Evolutionary conservation across 192 early-diverging fungal species (phyloP).

Genomic region (Entomortierella chlamydospora): DNA sequence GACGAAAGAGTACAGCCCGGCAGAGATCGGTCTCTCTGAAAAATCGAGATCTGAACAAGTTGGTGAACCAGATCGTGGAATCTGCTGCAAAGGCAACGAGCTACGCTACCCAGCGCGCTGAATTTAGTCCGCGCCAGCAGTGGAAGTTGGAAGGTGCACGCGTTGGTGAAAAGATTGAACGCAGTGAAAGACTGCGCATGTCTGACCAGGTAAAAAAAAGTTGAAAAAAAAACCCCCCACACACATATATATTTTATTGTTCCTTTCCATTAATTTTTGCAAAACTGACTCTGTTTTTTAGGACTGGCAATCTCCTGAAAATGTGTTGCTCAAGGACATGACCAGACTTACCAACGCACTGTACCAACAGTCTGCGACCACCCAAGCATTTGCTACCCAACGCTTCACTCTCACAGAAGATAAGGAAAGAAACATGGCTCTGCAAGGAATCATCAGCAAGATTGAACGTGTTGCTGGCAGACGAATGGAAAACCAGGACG

Average conservation of each 20-base stretch:
- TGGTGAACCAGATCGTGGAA: constrained; percentile 63
- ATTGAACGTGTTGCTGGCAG: constrained; percentile 56
- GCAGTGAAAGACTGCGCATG: constrained; percentile 55
- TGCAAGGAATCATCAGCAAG: constrained; percentile 58
- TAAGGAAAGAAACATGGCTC: constrained; percentile 59
- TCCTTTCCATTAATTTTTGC: not conserved
- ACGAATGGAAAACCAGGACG: constrained; percentile 62
- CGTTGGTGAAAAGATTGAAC: constrained; percentile 55
- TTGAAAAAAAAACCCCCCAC: not conserved
- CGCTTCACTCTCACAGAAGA: constrained; percentile 55
- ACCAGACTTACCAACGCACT: constrained; percentile 57
- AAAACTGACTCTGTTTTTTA: no score
- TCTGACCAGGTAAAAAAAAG: constrained; percentile 61
- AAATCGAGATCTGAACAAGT: constrained; percentile 56
- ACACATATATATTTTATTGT: not conserved
- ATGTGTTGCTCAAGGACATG: constrained; percentile 60
- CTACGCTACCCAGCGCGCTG: constrained; percentile 60
- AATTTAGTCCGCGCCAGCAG: constrained; percentile 50
- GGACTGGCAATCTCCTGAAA: constrained; percentile 65
- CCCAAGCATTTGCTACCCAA: constrained; percentile 54
- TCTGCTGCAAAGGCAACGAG: constrained; percentile 49
- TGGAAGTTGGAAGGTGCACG: constrained; percentile 58
- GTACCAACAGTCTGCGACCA: constrained; percentile 50
- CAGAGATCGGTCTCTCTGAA: constrained; percentile 15
- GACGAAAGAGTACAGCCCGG: not conserved